phyloP scores from a whole-genome alignment of 108 stramenopile genomes.

The Fragilaria crotonensis region DNA sequence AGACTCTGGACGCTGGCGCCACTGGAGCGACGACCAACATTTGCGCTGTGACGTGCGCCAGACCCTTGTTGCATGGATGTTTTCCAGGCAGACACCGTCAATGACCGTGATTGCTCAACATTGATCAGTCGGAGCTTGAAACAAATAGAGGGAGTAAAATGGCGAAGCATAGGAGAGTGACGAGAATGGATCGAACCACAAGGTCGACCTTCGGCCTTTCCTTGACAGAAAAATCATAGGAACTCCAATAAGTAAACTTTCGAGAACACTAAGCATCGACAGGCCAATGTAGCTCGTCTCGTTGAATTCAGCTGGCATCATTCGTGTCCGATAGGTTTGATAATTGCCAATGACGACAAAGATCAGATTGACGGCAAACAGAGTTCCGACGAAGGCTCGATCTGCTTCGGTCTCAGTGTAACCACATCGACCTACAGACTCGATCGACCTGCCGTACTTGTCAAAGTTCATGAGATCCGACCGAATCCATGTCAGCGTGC shows the following conservation, averaged over 20 bases:
- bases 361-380: conserved; percentile 15
- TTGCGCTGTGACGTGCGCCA: background rate
- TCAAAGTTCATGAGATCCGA: background rate
- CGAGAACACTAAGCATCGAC: conserved; percentile 37
- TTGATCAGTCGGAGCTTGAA: conserved; percentile 25
- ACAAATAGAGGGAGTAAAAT: conserved; percentile 39
- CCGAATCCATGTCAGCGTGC: background rate
- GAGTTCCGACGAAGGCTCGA: background rate
- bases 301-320: conserved; percentile 33
- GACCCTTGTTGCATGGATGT: background rate
- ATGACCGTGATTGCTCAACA: background rate
- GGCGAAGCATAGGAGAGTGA: conserved; percentile 28
- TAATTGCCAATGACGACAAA: conserved; percentile 23
- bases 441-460: background rate
- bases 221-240: conserved; percentile 32
- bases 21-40: background rate
- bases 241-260: conserved; percentile 31
- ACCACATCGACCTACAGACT: background rate
- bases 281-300: conserved; percentile 38
- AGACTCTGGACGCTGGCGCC: background rate
- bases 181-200: conserved; percentile 18
- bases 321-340: conserved; percentile 42
- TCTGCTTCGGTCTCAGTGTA: background rate
- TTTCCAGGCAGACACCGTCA: background rate
- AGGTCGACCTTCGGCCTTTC: conserved; percentile 19